Evolutionary conservation across 441 rosid species (phyloP).

Genomic region (Erodium texanum): DNA sequence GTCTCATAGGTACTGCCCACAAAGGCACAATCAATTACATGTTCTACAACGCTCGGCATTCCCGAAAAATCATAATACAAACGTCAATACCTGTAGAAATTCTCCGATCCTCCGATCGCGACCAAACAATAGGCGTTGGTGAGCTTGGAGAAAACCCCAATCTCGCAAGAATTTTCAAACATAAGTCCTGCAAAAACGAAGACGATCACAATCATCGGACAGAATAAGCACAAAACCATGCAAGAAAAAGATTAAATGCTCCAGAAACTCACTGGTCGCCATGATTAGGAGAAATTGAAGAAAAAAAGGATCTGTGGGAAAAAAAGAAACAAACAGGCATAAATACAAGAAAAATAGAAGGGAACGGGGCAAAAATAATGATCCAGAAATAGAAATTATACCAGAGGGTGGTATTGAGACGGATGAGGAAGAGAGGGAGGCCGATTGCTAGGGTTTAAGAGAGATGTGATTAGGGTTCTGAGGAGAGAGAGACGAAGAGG

Average conservation of each 20-base stretch:
- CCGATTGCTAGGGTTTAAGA: background rate
- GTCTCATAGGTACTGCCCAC: constrained; percentile 55
- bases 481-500: background rate
- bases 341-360: background rate
- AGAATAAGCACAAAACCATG: background rate
- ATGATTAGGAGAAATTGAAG: constrained; percentile 14
- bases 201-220: background rate
- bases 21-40: background rate
- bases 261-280: constrained; percentile 30
- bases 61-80: constrained; percentile 8
- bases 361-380: background rate
- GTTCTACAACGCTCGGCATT: too few species aligned
- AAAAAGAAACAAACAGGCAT: background rate
- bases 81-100: constrained; percentile 56
- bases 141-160: constrained; percentile 93
- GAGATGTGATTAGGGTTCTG: background rate
- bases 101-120: constrained; percentile 85
- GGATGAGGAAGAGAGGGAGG: too few species aligned
- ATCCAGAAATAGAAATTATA: background rate
- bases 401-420: background rate
- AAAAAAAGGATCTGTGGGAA: background rate
- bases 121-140: constrained; percentile 94
- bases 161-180: constrained; percentile 84
- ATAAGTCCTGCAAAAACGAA: constrained; percentile 49
- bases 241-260: background rate